Conservation (phyloP, 176 grass and related monocot genomes). For the Oryza brachyantha region DNA sequence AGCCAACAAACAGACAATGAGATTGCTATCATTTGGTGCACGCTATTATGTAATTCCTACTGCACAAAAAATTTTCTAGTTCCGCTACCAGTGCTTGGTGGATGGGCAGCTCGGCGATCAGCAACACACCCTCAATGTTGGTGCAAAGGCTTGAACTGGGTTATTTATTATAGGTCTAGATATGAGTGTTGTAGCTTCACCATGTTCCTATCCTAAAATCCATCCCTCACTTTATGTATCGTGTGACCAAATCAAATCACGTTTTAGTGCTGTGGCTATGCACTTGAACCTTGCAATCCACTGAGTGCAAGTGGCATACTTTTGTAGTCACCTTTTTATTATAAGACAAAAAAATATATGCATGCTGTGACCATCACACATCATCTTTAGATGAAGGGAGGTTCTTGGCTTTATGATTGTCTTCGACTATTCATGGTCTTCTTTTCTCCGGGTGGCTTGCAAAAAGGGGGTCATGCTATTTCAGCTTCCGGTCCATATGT, state of each 20-base stretch:
- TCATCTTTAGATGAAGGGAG: not conserved
- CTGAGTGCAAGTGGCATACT: not conserved
- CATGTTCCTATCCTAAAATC: not conserved
- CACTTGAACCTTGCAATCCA: not conserved
- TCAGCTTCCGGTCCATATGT: not conserved
- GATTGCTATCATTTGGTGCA: not conserved
- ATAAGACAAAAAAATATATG: not conserved
- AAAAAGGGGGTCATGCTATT: not conserved
- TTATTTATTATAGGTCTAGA: not conserved
- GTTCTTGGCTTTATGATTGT: not conserved
- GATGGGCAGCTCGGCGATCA: not conserved
- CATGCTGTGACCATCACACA: not conserved
- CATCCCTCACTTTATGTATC: not conserved
- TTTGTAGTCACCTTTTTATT: not conserved
- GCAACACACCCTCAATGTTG: not conserved
- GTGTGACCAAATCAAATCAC: not conserved
- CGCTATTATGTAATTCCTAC: not conserved
- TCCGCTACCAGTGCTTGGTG: not conserved
- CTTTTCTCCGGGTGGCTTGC: not conserved
- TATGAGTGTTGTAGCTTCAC: not conserved
- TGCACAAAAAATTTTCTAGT: not conserved
- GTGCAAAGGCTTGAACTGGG: not conserved
- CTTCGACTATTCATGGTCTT: not conserved
- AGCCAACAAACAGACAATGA: too few relatives aligned
- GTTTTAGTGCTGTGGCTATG: not conserved